Conservation (phyloP, 495 filamentous ascomycete genomes). For the Entonaema liquescens region DNA sequence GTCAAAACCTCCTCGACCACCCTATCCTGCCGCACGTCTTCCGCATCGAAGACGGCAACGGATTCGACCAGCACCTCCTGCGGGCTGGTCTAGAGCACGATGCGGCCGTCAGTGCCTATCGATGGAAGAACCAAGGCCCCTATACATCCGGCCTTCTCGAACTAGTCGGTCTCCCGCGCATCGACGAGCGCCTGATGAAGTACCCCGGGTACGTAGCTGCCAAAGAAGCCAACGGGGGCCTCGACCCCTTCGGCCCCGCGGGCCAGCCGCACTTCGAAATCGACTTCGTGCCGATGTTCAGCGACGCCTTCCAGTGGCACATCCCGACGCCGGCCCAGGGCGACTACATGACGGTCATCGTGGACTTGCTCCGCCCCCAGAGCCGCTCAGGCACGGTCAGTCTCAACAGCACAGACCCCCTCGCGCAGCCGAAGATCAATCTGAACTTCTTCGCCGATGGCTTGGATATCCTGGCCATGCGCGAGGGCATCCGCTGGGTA, state of each 20-base stretch:
- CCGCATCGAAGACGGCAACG: conserved; percentile 62
- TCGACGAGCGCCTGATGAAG: conserved; percentile 60
- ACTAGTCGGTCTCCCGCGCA: conserved; percentile 65
- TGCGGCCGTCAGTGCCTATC: conserved; percentile 56
- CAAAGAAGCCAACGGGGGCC: conserved; percentile 60
- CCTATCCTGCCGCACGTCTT: conserved; percentile 63
- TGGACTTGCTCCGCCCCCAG: conserved; percentile 66
- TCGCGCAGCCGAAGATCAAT: conserved; percentile 65
- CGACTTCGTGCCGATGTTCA: conserved; percentile 69
- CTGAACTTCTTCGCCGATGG: conserved; percentile 67
- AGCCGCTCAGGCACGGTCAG: conserved; percentile 61
- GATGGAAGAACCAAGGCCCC: conserved; percentile 60
- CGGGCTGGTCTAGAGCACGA: conserved; percentile 57
- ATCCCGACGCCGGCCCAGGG: conserved; percentile 60
- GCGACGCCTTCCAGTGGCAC: conserved; percentile 71
- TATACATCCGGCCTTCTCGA: conserved; percentile 62
- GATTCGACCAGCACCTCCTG: conserved; percentile 64
- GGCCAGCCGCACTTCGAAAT: conserved; percentile 72
- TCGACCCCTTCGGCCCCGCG: conserved; percentile 67
- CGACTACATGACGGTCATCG: conserved; percentile 65
- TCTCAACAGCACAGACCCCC: conserved; percentile 60
- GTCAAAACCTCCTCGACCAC: conserved; percentile 69
- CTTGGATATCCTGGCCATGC: conserved; percentile 65
- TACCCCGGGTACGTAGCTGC: conserved; percentile 59
- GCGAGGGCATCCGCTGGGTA: conserved; percentile 63